Conservation (phyloP, 1,139 yeast genomes). For the Kurtzmaniella quercitrusa region DNA sequence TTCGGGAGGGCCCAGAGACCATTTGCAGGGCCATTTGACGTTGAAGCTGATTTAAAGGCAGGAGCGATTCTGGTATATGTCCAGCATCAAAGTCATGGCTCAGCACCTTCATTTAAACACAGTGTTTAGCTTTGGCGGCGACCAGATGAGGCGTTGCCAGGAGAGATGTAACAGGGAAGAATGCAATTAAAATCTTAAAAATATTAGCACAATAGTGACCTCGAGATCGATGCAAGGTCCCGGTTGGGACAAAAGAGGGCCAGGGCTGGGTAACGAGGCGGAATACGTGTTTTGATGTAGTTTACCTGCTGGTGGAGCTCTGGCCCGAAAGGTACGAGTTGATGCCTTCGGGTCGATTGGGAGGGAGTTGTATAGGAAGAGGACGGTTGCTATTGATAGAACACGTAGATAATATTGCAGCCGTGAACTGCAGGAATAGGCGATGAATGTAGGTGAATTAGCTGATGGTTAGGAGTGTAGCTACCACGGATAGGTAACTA, state of each 20-base stretch:
- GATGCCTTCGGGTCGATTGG: too few relatives aligned
- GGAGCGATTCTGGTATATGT: conserved; percentile 10
- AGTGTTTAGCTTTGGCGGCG: neutral
- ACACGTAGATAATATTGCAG: too few relatives aligned
- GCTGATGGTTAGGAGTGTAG: too few relatives aligned
- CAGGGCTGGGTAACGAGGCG: neutral
- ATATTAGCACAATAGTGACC: neutral
- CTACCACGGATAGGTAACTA: too few relatives aligned
- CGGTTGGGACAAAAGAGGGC: neutral
- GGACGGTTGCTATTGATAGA: too few relatives aligned
- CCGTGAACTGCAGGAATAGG: too few relatives aligned
- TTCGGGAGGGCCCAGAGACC: conserved; percentile 7
- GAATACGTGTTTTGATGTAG: too few relatives aligned
- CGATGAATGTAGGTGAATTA: too few relatives aligned
- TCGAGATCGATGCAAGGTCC: neutral
- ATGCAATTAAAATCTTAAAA: neutral
- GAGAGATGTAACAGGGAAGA: conserved; percentile 1
- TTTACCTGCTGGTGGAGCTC: too few relatives aligned
- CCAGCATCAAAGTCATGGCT: conserved; percentile 6
- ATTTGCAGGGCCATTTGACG: conserved; percentile 11
- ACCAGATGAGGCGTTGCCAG: neutral
- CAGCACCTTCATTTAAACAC: conserved; percentile 2
- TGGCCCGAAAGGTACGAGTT: too few relatives aligned
- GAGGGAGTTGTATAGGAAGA: too few relatives aligned
- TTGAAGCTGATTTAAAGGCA: conserved; percentile 20